Percentiles rank a stretch among this genome's conserved stretches.
Evolutionary conservation across 768 basidiomycete species (phyloP).

Genomic region (Glaciozyma antarctica): DNA sequence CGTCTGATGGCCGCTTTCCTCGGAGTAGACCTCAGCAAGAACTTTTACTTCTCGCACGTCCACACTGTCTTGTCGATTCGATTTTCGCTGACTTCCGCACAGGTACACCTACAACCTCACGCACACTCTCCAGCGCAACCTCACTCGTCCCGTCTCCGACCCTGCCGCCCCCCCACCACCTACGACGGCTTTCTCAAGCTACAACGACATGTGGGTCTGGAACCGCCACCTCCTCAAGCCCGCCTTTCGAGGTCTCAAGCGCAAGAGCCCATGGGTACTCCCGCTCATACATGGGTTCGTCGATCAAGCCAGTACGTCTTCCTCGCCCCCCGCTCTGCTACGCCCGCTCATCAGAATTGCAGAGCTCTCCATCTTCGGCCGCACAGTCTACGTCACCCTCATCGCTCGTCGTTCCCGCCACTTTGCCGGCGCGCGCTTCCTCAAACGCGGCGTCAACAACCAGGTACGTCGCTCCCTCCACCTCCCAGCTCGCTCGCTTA

Average conservation of each 20-base stretch:
- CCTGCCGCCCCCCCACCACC: neutral
- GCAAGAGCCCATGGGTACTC: constrained; percentile 69
- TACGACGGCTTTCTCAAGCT: constrained; percentile 34
- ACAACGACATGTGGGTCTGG: constrained; percentile 88
- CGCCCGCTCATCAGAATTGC: neutral
- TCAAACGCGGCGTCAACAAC: constrained; percentile 89
- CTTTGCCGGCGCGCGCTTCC: constrained; percentile 87
- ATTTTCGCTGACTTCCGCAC: neutral
- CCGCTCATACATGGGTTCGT: constrained; percentile 92
- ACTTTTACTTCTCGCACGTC: constrained; percentile 88
- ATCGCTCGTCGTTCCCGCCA: constrained; percentile 89
- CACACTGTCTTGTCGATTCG: neutral
- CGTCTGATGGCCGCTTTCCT: constrained; percentile 81
- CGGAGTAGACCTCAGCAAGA: constrained; percentile 96
- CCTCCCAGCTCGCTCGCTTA: neutral
- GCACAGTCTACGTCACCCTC: constrained; percentile 84
- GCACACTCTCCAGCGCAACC: constrained; percentile 86
- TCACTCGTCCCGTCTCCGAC: constrained; percentile 37
- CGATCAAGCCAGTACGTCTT: constrained; percentile 84
- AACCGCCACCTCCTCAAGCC: constrained; percentile 75
- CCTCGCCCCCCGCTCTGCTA: too few species aligned
- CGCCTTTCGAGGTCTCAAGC: constrained; percentile 49
- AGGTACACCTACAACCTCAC: constrained; percentile 96
- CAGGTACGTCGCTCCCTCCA: constrained; percentile 50
- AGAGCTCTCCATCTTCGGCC: constrained; percentile 85